These are phyloP conservation scores for Pythium folliculosum DNA, from an alignment of 352 stramenopile species.

Conservation along the genomic window DNA sequence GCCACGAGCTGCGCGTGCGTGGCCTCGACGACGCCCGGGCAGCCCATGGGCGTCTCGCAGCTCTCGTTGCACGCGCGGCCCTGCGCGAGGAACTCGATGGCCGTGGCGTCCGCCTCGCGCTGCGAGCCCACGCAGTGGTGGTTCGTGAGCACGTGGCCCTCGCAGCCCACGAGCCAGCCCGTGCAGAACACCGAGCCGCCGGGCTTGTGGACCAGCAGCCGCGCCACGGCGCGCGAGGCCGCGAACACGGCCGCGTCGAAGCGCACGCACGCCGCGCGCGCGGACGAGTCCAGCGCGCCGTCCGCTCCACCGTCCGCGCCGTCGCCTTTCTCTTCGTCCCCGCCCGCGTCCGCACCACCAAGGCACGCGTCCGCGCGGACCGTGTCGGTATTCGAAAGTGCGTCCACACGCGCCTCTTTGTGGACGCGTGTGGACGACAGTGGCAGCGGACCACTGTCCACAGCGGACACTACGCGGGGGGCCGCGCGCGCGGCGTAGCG, in stretches of 20 bases:
- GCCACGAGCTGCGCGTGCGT: constrained; percentile 38
- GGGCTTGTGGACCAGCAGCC: constrained; percentile 49
- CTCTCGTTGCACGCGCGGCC: constrained; percentile 23
- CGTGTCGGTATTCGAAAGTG: neutral
- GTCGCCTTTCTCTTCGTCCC: neutral
- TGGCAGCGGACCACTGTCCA: too few species aligned
- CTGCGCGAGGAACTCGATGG: constrained; percentile 56
- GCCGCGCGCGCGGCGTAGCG: constrained; percentile 21
- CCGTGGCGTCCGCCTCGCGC: constrained; percentile 33
- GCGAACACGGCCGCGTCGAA: constrained; percentile 24
- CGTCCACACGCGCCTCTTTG: neutral
- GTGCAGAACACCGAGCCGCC: constrained; percentile 48
- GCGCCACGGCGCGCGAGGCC: constrained; percentile 31
- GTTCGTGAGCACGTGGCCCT: constrained; percentile 61
- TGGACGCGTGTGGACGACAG: too few species aligned
- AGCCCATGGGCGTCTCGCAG: constrained; percentile 34
- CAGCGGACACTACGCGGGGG: neutral
- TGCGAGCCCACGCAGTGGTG: constrained; percentile 47
- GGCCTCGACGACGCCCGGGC: constrained; percentile 37
- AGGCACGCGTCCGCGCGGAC: neutral
- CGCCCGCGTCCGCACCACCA: neutral
- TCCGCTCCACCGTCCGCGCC: constrained; percentile 22
- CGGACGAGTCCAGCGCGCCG: constrained; percentile 35
- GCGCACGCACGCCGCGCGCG: constrained; percentile 31
- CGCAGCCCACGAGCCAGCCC: constrained; percentile 53